A percentile compares a stretch with the other conserved stretches of the same genome.
phyloP scores from a whole-genome alignment of 1,139 yeast species.

The Eremothecium gossypii region DNA sequence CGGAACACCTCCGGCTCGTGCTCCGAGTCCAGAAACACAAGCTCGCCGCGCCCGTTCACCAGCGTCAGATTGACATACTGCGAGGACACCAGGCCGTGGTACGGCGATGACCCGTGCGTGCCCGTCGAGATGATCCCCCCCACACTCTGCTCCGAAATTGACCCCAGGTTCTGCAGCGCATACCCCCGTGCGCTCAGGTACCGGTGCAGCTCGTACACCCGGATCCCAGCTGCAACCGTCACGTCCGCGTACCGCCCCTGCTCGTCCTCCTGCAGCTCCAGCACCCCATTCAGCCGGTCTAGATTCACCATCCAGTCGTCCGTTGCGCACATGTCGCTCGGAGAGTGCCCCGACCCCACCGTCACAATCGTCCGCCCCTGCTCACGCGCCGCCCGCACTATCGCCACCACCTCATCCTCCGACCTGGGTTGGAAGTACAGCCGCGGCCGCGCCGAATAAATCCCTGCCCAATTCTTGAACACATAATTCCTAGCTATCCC shows the following conservation, averaged over 20 bases:
- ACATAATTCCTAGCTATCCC: constrained; percentile 19
- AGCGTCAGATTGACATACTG: constrained; percentile 73
- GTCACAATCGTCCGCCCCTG: constrained; percentile 63
- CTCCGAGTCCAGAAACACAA: constrained; percentile 58
- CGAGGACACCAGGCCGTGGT: constrained; percentile 82
- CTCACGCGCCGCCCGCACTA: constrained; percentile 58
- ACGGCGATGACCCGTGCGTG: constrained; percentile 91
- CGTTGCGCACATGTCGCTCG: constrained; percentile 85
- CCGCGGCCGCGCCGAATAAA: constrained; percentile 68
- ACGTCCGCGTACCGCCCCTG: constrained; percentile 72
- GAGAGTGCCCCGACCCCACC: constrained; percentile 94
- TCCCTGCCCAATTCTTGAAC: constrained; percentile 81
- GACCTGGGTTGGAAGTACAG: constrained; percentile 67
- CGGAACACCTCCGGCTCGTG: constrained; percentile 63
- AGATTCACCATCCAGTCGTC: constrained; percentile 81
- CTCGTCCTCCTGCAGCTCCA: constrained; percentile 35
- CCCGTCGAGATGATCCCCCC: constrained; percentile 96
- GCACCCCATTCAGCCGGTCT: constrained; percentile 57
- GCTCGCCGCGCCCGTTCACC: constrained; percentile 64
- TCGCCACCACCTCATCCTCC: constrained; percentile 50
- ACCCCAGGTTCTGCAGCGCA: constrained; percentile 87
- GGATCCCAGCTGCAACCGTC: constrained; percentile 85
- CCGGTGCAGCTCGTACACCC: constrained; percentile 70
- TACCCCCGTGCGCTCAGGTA: constrained; percentile 52
- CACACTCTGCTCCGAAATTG: constrained; percentile 86